A percentile compares a stretch with the other conserved stretches of the same genome.
Conservation (phyloP, 2,329 filamentous ascomycete species). For the Aureobasidium sp. region DNA sequence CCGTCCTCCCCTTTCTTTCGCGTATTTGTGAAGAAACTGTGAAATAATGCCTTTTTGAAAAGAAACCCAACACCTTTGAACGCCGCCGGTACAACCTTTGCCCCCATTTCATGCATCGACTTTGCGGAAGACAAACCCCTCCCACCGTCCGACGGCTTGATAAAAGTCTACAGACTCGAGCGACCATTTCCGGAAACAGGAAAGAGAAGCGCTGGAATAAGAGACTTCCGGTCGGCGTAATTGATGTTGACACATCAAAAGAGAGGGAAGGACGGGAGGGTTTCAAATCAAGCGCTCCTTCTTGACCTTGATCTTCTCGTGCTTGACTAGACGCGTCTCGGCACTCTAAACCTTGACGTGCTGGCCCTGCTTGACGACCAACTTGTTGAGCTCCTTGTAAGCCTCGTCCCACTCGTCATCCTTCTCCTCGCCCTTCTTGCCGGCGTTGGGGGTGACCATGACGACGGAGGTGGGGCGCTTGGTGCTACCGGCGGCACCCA, state of each 20-base stretch:
- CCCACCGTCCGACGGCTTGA: neutral
- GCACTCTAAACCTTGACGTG: constrained; percentile 44
- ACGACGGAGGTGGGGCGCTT: constrained; percentile 96
- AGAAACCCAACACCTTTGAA: constrained; percentile 7
- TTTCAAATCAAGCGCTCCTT: neutral
- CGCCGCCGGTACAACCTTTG: constrained; percentile 1
- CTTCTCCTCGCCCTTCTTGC: constrained; percentile 40
- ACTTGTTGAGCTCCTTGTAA: constrained; percentile 48
- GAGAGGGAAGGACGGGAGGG: neutral
- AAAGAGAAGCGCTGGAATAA: neutral
- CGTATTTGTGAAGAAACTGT: neutral
- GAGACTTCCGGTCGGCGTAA: neutral
- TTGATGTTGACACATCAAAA: neutral
- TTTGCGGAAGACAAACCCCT: neutral
- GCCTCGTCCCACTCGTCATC: constrained; percentile 39
- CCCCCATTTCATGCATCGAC: constrained; percentile 7
- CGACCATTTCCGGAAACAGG: neutral
- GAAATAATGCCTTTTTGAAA: constrained; percentile 7
- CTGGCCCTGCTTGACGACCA: constrained; percentile 53
- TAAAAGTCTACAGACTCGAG: neutral
- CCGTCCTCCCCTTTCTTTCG: neutral
- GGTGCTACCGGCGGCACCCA: constrained; percentile 86
- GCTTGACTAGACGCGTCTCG: constrained; percentile 3
- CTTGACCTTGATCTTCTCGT: constrained; percentile 9
- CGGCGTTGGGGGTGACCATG: constrained; percentile 59